A percentile compares a stretch with the other conserved stretches of the same genome.
These are phyloP conservation scores for Tricholomella constricta DNA, from an alignment of 768 basidiomycete species.

Conservation along the genomic window DNA sequence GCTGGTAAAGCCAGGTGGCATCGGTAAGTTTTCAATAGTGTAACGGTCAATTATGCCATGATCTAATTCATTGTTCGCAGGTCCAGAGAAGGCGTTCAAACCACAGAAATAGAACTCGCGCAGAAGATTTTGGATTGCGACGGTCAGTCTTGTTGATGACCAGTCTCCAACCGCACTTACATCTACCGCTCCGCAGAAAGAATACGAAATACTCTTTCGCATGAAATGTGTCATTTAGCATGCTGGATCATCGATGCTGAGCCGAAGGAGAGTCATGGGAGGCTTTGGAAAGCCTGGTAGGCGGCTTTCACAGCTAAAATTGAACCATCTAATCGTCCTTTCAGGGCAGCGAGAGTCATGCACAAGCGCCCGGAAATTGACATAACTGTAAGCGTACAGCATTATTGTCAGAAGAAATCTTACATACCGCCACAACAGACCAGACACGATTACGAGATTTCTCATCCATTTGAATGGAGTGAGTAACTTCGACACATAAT, in stretches of 20 bases:
- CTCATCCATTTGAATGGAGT: constrained; percentile 76
- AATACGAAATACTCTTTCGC: constrained; percentile 79
- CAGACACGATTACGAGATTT: constrained; percentile 74
- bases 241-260: constrained; percentile 78
- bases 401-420: background rate
- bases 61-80: constrained; percentile 29
- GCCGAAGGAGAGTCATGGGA: constrained; percentile 74
- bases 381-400: constrained; percentile 62
- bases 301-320: constrained; percentile 11
- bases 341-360: constrained; percentile 75
- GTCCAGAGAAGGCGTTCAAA: constrained; percentile 58
- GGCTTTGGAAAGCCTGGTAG: constrained; percentile 72
- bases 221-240: constrained; percentile 93
- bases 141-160: constrained; percentile 42
- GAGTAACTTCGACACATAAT: constrained; percentile 27
- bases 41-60: background rate
- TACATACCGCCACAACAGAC: constrained; percentile 43
- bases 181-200: constrained; percentile 51
- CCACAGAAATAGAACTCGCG: constrained; percentile 74
- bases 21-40: constrained; percentile 37
- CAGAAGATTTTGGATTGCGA: constrained; percentile 78
- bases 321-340: background rate
- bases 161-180: background rate
- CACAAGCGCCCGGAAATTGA: constrained; percentile 64
- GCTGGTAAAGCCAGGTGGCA: constrained; percentile 73